Evolutionary conservation across 805 yeast species (phyloP).

Genomic region (Spathaspora arborariae): DNA sequence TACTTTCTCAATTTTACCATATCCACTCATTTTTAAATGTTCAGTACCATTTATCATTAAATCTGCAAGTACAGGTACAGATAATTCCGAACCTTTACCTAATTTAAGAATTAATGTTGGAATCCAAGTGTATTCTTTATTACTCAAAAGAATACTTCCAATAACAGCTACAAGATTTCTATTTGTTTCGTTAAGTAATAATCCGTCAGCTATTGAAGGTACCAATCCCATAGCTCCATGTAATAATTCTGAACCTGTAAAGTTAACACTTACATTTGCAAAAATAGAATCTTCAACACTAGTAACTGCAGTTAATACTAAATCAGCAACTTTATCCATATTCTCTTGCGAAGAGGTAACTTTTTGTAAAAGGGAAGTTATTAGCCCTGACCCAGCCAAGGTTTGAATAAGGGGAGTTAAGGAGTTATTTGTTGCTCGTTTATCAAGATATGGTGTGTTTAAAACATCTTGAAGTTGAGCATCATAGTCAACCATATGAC

Average conservation of each 20-base stretch:
- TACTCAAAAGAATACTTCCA: conserved; percentile 23
- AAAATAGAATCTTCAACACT: conserved; percentile 6
- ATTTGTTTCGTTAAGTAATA: conserved; percentile 28
- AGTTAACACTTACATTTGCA: conserved; percentile 13
- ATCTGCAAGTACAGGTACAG: conserved; percentile 28
- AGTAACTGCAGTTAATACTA: conserved; percentile 2
- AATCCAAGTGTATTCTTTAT: conserved; percentile 24
- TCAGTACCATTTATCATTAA: conserved; percentile 24
- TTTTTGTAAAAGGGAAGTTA: conserved; percentile 20
- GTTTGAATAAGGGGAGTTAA: background rate
- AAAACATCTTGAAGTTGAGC: background rate
- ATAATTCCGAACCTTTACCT: conserved; percentile 29
- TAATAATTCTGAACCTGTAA: conserved; percentile 23
- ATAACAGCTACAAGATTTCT: conserved; percentile 20
- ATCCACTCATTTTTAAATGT: conserved; percentile 3
- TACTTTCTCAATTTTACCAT: background rate
- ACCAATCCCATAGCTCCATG: conserved; percentile 24
- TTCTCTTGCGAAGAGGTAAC: conserved; percentile 28
- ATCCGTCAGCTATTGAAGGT: conserved; percentile 17
- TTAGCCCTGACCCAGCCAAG: conserved; percentile 2
- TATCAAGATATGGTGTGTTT: background rate
- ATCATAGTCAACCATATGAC: background rate
- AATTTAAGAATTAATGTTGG: conserved; percentile 25
- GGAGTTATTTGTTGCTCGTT: background rate
- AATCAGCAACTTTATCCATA: conserved; percentile 24